Base-by-base conservation (phyloP, 2,329 filamentous ascomycete genomes). In the Biscogniauxia marginata region DNA sequence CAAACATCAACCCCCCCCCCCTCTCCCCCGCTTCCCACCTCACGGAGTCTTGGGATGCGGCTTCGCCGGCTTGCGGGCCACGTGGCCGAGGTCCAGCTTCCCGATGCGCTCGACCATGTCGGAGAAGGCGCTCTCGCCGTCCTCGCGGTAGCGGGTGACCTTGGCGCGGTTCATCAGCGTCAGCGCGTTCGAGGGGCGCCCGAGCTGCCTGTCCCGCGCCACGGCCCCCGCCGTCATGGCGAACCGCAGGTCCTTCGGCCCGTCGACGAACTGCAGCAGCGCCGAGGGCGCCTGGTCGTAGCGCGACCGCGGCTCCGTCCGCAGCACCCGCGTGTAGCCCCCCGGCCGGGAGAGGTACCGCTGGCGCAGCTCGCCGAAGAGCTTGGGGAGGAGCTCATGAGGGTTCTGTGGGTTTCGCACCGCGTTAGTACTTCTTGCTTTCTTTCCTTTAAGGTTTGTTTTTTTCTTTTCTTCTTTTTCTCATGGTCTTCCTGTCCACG, bases 261-360 rank as follows among this genome's bases (percentile, higher is more conserved):
- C 93, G 74, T 99, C 95, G 59, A 99, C 93, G 25, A 99, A 84
- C 76, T 98, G 92, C 49, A 99, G 86, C 62, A 99, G 93, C 20
- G 95, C 93, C 30, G 89, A 93, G 61, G 87, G 84, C 7, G 90
- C 93, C 77, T 97, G 91, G 74, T 98, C 93, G 72, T 81, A 80
- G 68, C 84, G 83, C 73, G 93, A 91, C 67, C 89, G 84, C 55
- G 95, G 90, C 75, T 98, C 93, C 63, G 96, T 92, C 65, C 92
- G 90, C 49, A 97, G 85, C 9, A 99, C 90, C 46, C 95, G 90
- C 18, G 95, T 99, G 81, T 98, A 99, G 54, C 95, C 95, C 60
- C 95, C 95, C 1, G 90, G 89, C 49, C 95, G 86, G 53, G 80
- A 71, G 47, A 82, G 77, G 76, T 98, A 99, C 66, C 95, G 89